Percentiles rank a stretch among this genome's conserved stretches.
These are phyloP conservation scores for Cucurbita moschata DNA, from an alignment of 306 rosid genomes.

Conservation along the genomic window DNA sequence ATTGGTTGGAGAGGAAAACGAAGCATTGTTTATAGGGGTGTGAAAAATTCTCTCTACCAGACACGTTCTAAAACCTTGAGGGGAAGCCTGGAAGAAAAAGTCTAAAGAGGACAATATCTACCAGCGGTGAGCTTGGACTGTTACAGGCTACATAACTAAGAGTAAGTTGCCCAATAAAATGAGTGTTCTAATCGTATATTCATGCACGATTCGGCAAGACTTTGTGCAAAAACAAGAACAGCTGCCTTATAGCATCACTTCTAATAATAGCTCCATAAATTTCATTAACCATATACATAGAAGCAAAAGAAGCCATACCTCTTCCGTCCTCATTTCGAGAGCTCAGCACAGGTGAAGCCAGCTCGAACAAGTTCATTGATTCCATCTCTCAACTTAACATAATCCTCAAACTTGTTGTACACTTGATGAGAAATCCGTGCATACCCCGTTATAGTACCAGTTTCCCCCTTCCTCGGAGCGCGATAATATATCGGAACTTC, in stretches of 20 bases:
- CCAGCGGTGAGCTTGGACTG: too few species aligned
- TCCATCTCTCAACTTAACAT: constrained; percentile 65
- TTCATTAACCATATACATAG: neutral
- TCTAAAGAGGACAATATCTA: too few species aligned
- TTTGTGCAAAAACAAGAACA: neutral
- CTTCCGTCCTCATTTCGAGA: constrained; percentile 41
- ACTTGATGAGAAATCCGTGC: constrained; percentile 87
- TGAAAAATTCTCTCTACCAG: too few species aligned
- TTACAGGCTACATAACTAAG: neutral
- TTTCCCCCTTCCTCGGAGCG: constrained; percentile 45
- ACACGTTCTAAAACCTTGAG: too few species aligned
- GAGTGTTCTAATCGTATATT: neutral
- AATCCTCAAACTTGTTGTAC: constrained; percentile 69
- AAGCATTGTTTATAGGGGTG: too few species aligned
- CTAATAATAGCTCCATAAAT: neutral
- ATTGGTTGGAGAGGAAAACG: too few species aligned
- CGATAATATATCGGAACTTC: constrained; percentile 77
- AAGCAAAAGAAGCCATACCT: constrained; percentile 24
- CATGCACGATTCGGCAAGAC: neutral
- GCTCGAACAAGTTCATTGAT: constrained; percentile 46
- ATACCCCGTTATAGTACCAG: constrained; percentile 52
- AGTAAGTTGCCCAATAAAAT: neutral
- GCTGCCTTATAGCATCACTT: neutral
- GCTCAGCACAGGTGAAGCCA: constrained; percentile 51
- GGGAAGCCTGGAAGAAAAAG: too few species aligned